Conservation (phyloP, 2,329 filamentous ascomycete genomes). For the Alternaria atra region DNA sequence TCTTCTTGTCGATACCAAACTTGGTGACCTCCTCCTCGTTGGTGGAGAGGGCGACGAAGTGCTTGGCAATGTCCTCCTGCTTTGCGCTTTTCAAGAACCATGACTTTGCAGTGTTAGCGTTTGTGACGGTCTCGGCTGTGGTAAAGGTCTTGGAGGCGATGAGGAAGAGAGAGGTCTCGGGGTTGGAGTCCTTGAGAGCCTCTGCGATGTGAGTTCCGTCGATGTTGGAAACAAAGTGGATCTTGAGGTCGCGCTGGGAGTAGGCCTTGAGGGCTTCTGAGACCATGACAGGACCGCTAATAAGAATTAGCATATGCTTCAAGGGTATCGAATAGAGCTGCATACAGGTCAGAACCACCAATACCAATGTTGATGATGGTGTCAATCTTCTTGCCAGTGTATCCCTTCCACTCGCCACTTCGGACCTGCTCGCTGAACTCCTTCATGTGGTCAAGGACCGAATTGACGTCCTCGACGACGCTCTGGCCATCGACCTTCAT, state of each 20-base stretch:
- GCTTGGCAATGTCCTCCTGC: slow-evolving; percentile 88
- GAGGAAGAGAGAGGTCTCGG: slow-evolving; percentile 98
- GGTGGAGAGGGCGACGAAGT: slow-evolving; percentile 97
- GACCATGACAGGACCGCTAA: slow-evolving; percentile 95
- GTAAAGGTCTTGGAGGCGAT: slow-evolving; percentile 99
- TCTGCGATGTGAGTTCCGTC: slow-evolving; percentile 98
- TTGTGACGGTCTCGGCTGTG: slow-evolving; percentile 95
- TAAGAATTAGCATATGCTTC: slow-evolving; percentile 33
- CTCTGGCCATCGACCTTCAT: slow-evolving; percentile 89
- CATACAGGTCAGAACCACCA: slow-evolving; percentile 96
- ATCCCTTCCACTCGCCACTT: slow-evolving; percentile 96
- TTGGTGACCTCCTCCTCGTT: slow-evolving; percentile 96
- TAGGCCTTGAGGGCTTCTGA: slow-evolving; percentile 97
- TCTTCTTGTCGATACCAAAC: slow-evolving; percentile 98
- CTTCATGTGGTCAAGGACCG: slow-evolving; percentile 96
- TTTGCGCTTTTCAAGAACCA: slow-evolving; percentile 93
- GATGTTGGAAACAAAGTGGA: slow-evolving; percentile 99
- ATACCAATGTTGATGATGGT: slow-evolving; percentile 98
- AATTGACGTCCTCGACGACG: slow-evolving; percentile 93
- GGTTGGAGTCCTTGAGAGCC: slow-evolving; percentile 85
- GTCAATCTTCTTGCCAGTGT: slow-evolving; percentile 94
- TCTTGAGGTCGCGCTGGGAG: slow-evolving; percentile 81
- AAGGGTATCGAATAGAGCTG: slow-evolving; percentile 28
- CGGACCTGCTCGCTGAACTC: slow-evolving; percentile 95
- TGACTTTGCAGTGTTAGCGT: slow-evolving; percentile 94